These are phyloP conservation scores for Blastocystis sp. DNA, from an alignment of 352 stramenopile species.

Conservation along the genomic window DNA sequence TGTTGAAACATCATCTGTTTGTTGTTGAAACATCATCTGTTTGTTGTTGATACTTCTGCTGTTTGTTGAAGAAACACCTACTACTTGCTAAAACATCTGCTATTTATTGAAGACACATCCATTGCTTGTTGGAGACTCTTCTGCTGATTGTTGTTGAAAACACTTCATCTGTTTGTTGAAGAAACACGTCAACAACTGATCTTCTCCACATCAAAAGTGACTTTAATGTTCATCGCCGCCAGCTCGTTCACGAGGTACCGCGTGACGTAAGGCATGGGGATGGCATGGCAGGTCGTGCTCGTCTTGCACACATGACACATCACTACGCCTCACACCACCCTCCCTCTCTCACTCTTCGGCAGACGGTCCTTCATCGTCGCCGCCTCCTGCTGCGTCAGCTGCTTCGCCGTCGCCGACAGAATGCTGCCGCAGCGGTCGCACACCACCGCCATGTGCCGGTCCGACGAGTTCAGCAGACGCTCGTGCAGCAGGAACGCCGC, in stretches of 20 bases:
- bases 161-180: not conserved
- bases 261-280: constrained; percentile 98
- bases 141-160: too few relatives aligned
- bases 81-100: too few relatives aligned
- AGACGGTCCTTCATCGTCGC: constrained; percentile 68
- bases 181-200: constrained; percentile 45
- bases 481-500: constrained; percentile 74
- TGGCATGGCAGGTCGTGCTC: constrained; percentile 73
- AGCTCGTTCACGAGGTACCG: constrained; percentile 97
- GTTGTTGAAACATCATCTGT: too few relatives aligned
- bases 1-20: too few relatives aligned
- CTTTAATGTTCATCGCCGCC: constrained; percentile 98
- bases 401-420: constrained; percentile 81
- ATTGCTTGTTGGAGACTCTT: too few relatives aligned
- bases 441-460: constrained; percentile 93
- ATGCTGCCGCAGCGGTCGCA: constrained; percentile 86
- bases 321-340: constrained; percentile 70
- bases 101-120: too few relatives aligned
- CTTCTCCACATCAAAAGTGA: constrained; percentile 81
- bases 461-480: constrained; percentile 95
- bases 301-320: constrained; percentile 73
- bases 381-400: constrained; percentile 81
- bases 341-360: constrained; percentile 21
- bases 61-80: too few relatives aligned
- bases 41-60: too few relatives aligned